A percentile compares a stretch with the other conserved stretches of the same genome.
Evolutionary conservation across 306 rosid species (phyloP).

Genomic region (Malus domestica): DNA sequence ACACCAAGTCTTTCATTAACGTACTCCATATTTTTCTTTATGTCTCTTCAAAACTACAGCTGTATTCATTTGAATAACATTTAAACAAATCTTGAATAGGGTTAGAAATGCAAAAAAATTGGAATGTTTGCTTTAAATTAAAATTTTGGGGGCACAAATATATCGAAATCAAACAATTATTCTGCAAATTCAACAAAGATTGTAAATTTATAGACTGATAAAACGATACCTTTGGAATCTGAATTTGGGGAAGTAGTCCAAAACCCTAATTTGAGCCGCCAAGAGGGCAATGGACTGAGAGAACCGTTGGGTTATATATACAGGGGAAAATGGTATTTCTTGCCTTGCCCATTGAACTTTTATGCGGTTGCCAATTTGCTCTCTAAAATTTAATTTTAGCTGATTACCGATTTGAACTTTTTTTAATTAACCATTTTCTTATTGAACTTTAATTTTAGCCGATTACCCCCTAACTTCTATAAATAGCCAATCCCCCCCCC

Average conservation of each 20-base stretch:
- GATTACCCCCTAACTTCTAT: too few species aligned
- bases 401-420: too few species aligned
- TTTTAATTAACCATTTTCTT: too few species aligned
- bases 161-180: background rate
- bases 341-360: too few species aligned
- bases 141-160: background rate
- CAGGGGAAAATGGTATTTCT: too few species aligned
- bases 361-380: too few species aligned
- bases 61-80: background rate
- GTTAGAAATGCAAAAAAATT: background rate
- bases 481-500: too few species aligned
- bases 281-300: background rate
- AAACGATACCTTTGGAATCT: background rate
- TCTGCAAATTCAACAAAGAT: background rate
- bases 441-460: too few species aligned
- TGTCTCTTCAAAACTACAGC: background rate
- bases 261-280: background rate
- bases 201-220: background rate
- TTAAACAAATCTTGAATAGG: background rate
- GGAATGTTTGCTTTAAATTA: too few species aligned
- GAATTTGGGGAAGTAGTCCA: background rate
- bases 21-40: too few species aligned
- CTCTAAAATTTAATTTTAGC: too few species aligned
- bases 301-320: slow-evolving; percentile 14
- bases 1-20: too few species aligned